Conservation (phyloP, 108 stramenopile genomes). For the Fistulifera pelliculosa region DNA sequence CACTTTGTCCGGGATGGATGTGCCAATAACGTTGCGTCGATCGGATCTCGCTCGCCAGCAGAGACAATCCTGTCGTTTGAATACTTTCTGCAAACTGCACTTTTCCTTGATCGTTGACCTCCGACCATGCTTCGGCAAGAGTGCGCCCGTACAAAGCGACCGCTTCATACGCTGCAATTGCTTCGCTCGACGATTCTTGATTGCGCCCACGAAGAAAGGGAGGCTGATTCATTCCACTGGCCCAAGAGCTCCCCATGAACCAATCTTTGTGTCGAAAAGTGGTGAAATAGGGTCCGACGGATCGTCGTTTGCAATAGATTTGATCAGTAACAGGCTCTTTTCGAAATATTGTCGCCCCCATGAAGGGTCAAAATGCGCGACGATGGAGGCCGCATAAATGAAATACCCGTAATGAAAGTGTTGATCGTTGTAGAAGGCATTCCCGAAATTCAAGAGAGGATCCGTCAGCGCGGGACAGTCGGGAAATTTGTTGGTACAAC, state of each 20-base stretch:
- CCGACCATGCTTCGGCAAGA: constrained; percentile 30
- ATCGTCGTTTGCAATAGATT: constrained; percentile 88
- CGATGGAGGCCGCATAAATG: constrained; percentile 88
- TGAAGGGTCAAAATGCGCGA: constrained; percentile 66
- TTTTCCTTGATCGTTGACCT: constrained; percentile 5
- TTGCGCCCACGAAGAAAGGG: constrained; percentile 88
- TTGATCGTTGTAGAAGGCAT: constrained; percentile 91
- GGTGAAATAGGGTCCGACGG: constrained; percentile 76
- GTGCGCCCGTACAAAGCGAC: constrained; percentile 82
- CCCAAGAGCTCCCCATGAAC: constrained; percentile 86
- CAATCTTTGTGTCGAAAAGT: constrained; percentile 81
- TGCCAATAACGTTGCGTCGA: constrained; percentile 89
- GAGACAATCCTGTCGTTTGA: constrained; percentile 39
- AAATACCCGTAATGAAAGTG: constrained; percentile 92
- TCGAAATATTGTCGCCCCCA: constrained; percentile 84
- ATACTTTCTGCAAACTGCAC: neutral
- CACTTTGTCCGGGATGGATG: constrained; percentile 30
- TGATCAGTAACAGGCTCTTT: constrained; percentile 66
- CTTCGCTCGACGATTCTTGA: constrained; percentile 90
- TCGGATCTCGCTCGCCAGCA: constrained; percentile 73
- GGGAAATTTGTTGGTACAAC: constrained; percentile 68
- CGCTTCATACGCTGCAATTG: constrained; percentile 89
- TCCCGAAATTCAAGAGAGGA: constrained; percentile 85
- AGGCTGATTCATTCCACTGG: constrained; percentile 71
- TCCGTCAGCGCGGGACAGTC: constrained; percentile 79